Evolutionary conservation across 129 eudicot genomes (phyloP), one percentile per base, ranked within the genome.

Genomic region (Glebionis coronaria): DNA sequence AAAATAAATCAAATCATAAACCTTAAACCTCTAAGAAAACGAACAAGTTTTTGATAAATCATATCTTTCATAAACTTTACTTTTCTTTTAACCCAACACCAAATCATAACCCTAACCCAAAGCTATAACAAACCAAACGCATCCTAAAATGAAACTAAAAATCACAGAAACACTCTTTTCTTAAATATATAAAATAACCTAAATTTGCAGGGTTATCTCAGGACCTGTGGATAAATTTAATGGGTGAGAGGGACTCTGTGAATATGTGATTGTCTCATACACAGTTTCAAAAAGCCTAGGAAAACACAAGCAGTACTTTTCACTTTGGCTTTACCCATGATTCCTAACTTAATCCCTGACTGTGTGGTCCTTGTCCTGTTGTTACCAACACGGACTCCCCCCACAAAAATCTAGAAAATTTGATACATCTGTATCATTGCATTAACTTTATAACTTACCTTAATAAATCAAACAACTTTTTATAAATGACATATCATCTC

Each of bases 311-410:
- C 44, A 27, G 70, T 65, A 65, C 70, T 67, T 53, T 68, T 38
- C 62, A 68, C 62, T 31, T 68, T 56, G 44, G 51, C 46, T 68
- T 68, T 54, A 68, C 63, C 50, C 72, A 5, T 35, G 73, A 68
- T 18, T 53, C 73, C 63, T 55, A 53, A 35, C 23, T 63, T 68
- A 68, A 68, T 68, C 63, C 53, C 52, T 42, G 54, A 63, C 54
- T 20, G 29, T 62, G 29, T 67, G 51, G 18, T 27, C 62, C 72
- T 40, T 53, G 31, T 15, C 71, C 72, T 18, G 28, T 23, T 68
- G 12, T 52, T 31, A 53, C 61, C 63, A 54, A 68, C 63, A 66
- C 12, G 15, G n/a, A 14, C n/a, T n/a, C n/a, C 14, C 44, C 64
- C 46, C 65, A 8, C 47, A 28, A 60, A 31, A 27, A 15, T 27